Base-by-base conservation (phyloP, 2,329 filamentous ascomycete species). In the Xylaria sp. region DNA sequence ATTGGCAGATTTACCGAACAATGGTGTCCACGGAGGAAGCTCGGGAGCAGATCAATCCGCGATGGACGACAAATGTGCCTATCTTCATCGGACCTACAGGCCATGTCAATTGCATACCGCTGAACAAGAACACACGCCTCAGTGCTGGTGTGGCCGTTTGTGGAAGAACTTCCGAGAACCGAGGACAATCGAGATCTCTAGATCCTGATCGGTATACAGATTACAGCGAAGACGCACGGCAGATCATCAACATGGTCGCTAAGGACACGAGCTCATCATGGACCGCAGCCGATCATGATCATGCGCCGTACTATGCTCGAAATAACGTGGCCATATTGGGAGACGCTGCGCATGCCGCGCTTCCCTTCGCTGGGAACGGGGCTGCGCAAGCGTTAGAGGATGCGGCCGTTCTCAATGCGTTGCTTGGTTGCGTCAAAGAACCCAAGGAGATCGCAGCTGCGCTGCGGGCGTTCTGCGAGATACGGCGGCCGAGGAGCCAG, bases 371-470 rank as follows among this genome's bases (percentile, higher is more conserved):
- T 3, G 79, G 79, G 6, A 79, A 80, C 63, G 79, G 79, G 0
- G 79, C 79, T 0, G 77, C 78, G 20, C 80, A 81, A 66, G 79
- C 78, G n/a, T 72, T 81, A 56, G 79, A 81, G 68, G 79, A 81
- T 65, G 77, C 78, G 0, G 74, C 77, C 1, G 76, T 77, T 6
- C 74, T 81, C 7, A 65, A 75, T 38, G 44, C 51, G 23, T 56
- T 80, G 20, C 73, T 80, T 48, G 63, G 36, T 2, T 44, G 48
- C 46, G 72, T 77, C 23, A 9, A 15, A 4, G 6, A 6, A 3
- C 7, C 40, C 13, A 17, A 11, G 3, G 63, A 74, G 15, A 64
- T 79, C 42, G 60, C 54, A 15, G 44, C 54, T 2, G 77, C 77
- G 49, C 73, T 80, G 49, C 17, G 4, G 51, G 78, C 77, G 17